Percentiles rank a stretch among this genome's conserved stretches.
These are phyloP conservation scores for Sarocladium oryzae DNA, from an alignment of 2,329 filamentous ascomycete genomes.

Conservation along the genomic window DNA sequence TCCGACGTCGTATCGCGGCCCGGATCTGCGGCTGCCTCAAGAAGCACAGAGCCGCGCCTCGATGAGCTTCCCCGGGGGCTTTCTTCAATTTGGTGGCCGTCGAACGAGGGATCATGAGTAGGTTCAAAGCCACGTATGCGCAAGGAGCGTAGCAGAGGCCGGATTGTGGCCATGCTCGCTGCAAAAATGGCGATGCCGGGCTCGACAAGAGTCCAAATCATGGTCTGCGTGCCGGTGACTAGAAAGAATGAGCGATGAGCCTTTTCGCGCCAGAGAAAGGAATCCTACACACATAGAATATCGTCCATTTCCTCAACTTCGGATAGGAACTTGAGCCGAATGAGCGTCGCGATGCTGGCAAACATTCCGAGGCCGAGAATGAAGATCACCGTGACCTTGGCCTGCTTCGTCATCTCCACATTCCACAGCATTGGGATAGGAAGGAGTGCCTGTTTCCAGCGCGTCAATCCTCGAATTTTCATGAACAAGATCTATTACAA, in stretches of 20 bases:
- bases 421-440: conserved; percentile 50
- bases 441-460: conserved; percentile 33
- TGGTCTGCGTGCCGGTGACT: conserved; percentile 44
- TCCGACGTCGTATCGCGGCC: conserved; percentile 18
- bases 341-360: conserved; percentile 47
- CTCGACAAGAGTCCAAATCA: conserved; percentile 51
- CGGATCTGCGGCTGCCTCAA: conserved; percentile 29
- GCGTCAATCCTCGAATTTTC: background rate
- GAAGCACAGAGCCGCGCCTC: conserved; percentile 3
- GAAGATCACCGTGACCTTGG: conserved; percentile 44
- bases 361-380: conserved; percentile 47
- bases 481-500: background rate
- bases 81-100: background rate
- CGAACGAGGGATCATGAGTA: conserved; percentile 23
- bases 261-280: background rate
- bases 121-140: conserved; percentile 40
- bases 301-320: conserved; percentile 38
- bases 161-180: conserved; percentile 47
- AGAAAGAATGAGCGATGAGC: conserved; percentile 14
- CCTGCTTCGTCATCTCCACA: conserved; percentile 45
- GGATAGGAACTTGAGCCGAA: conserved; percentile 42
- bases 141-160: conserved; percentile 43
- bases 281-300: conserved; percentile 38
- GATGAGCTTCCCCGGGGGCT: background rate
- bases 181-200: conserved; percentile 49